phyloP scores from a whole-genome alignment of 192 early-diverging fungal species.

The Cladochytrium replicatum region DNA sequence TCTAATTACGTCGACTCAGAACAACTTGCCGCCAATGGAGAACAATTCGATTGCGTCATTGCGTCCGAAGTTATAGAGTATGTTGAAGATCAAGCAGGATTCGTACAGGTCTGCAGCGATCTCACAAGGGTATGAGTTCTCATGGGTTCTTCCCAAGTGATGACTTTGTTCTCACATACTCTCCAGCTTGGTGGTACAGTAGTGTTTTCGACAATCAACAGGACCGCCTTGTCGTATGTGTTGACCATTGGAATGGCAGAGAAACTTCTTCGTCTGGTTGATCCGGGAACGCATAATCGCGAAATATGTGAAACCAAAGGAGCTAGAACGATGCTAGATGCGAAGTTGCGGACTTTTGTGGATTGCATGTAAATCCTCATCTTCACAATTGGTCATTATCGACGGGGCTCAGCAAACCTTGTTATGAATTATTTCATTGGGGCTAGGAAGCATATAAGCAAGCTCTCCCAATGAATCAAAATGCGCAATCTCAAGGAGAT shows the following conservation, averaged over 20 bases:
- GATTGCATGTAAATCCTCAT: slow-evolving; percentile 24
- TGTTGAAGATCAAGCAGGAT: slow-evolving; percentile 60
- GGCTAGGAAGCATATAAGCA: no score
- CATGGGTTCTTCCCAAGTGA: no score
- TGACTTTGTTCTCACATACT: not conserved
- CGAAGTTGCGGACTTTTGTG: slow-evolving; percentile 18
- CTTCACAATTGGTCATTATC: slow-evolving; percentile 21
- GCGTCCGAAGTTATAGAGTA: slow-evolving; percentile 92
- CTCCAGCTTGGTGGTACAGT: slow-evolving; percentile 55
- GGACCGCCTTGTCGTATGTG: slow-evolving; percentile 61
- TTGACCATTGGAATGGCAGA: slow-evolving; percentile 79
- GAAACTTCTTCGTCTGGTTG: slow-evolving; percentile 65
- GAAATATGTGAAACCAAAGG: slow-evolving; percentile 73
- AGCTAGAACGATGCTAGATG: slow-evolving; percentile 37
- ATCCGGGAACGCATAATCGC: slow-evolving; percentile 73
- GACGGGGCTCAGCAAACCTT: no score
- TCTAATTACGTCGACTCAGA: slow-evolving; percentile 34
- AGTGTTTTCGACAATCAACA: slow-evolving; percentile 87
- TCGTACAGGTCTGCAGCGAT: slow-evolving; percentile 55
- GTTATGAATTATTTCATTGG: no score
- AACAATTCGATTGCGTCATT: slow-evolving; percentile 67
- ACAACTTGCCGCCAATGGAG: slow-evolving; percentile 34
- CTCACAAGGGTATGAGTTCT: slow-evolving; percentile 46
- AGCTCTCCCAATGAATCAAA: no score
- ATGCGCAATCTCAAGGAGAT: no score